phyloP scores from a whole-genome alignment of 2,329 filamentous ascomycete genomes.

The Pseudogymnoascus sp. region DNA sequence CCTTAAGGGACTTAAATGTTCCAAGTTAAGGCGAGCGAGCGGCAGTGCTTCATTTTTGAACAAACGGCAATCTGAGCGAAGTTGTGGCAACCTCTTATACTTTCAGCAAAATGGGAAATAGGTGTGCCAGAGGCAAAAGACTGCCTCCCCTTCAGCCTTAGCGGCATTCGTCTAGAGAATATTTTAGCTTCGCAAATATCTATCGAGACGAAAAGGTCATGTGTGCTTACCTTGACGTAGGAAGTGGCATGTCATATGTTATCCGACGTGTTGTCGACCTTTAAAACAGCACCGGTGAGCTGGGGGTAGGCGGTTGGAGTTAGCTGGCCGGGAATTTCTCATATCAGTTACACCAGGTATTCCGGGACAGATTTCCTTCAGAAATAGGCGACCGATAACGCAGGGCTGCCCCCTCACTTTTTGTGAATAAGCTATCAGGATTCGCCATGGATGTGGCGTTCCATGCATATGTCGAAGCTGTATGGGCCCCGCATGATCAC shows the following conservation, averaged over 20 bases:
- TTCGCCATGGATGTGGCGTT: not conserved
- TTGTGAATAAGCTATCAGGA: not conserved
- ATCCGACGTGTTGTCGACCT: not conserved
- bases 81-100: not conserved
- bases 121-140: not conserved
- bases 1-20: not conserved
- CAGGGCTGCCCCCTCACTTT: not conserved
- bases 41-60: not conserved
- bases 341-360: not conserved
- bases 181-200: not conserved
- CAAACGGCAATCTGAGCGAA: not conserved
- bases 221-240: not conserved
- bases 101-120: not conserved
- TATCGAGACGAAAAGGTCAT: not conserved
- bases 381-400: constrained; percentile 3
- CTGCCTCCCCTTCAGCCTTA: not conserved
- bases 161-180: not conserved
- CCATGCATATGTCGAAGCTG: constrained; percentile 1
- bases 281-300: not conserved
- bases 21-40: not conserved
- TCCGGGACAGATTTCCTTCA: not conserved
- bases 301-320: not conserved
- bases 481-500: not conserved
- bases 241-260: not conserved
- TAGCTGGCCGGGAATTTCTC: not conserved